A percentile compares a stretch with the other conserved stretches of the same genome.
phyloP scores from a whole-genome alignment of 2,329 filamentous ascomycete genomes.

The Monilinia vaccinii-corymbosi region DNA sequence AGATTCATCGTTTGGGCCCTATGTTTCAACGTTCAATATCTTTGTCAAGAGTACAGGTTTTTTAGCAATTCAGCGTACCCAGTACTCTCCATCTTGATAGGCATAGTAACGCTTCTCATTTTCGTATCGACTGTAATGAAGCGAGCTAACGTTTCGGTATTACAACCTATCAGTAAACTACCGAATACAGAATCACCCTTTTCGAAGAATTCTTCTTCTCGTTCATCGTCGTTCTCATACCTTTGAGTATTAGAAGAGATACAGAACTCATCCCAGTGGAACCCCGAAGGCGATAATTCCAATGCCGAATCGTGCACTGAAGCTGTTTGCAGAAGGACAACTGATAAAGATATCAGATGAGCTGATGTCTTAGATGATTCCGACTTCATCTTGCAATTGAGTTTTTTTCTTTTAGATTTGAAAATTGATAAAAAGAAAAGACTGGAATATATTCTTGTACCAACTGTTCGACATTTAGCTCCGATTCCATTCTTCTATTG shows the following conservation, averaged over 20 bases:
- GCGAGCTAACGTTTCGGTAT: constrained; percentile 16
- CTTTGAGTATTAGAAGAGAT: not conserved
- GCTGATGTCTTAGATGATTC: not conserved
- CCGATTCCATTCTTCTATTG: not conserved
- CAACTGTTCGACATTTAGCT: not conserved
- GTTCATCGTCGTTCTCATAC: not conserved
- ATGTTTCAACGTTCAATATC: not conserved
- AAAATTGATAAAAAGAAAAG: no score
- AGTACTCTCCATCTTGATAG: constrained; percentile 30
- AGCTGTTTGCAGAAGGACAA: not conserved
- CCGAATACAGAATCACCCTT: constrained; percentile 17
- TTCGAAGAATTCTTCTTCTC: not conserved
- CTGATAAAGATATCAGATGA: not conserved
- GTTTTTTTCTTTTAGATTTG: no score
- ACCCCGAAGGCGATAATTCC: not conserved
- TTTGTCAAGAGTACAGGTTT: not conserved
- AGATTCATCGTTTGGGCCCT: constrained; percentile 35
- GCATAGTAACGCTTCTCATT: constrained; percentile 40
- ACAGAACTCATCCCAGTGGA: not conserved
- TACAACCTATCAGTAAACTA: constrained; percentile 15
- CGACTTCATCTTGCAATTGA: not conserved
- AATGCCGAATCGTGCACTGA: not conserved
- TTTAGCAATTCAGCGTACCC: constrained; percentile 9
- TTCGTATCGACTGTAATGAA: constrained; percentile 28
- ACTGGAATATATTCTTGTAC: not conserved